Evolutionary conservation across 1,139 yeast genomes (phyloP).

Genomic region (Neolecta irregularis): DNA sequence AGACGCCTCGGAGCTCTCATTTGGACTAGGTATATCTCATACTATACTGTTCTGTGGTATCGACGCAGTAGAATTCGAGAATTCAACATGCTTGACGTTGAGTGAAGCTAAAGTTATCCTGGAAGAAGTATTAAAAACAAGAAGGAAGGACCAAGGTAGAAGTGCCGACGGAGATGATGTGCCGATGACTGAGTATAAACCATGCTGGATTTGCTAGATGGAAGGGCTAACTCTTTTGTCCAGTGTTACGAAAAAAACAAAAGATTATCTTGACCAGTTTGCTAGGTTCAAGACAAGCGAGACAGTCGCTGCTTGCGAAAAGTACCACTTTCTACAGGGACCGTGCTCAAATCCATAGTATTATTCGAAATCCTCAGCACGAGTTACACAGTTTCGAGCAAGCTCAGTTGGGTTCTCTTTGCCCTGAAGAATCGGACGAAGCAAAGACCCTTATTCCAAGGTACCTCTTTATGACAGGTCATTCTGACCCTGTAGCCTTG

Average conservation of each 20-base stretch:
- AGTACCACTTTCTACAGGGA: conserved; percentile 53
- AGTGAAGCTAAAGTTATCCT: conserved; percentile 14
- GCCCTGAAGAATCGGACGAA: conserved; percentile 95
- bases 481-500: no score
- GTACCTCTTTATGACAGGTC: no score
- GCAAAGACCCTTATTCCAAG: conserved; percentile 84
- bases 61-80: conserved; percentile 11
- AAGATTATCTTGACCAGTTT: conserved; percentile 72
- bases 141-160: conserved; percentile 7
- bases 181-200: conserved; percentile 14
- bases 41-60: no score
- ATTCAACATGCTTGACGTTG: conserved; percentile 13
- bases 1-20: no score
- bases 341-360: conserved; percentile 14
- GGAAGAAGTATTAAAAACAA: conserved; percentile 12
- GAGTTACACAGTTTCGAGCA: conserved; percentile 88
- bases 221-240: background rate
- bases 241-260: conserved; percentile 74
- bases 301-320: conserved; percentile 76
- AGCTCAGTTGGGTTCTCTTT: conserved; percentile 84
- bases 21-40: no score
- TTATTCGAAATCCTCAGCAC: conserved; percentile 6
- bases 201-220: background rate
- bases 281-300: conserved; percentile 84
- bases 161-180: conserved; percentile 12